phyloP scores from a whole-genome alignment of 2,329 filamentous ascomycete genomes.

The Claviceps monticola region DNA sequence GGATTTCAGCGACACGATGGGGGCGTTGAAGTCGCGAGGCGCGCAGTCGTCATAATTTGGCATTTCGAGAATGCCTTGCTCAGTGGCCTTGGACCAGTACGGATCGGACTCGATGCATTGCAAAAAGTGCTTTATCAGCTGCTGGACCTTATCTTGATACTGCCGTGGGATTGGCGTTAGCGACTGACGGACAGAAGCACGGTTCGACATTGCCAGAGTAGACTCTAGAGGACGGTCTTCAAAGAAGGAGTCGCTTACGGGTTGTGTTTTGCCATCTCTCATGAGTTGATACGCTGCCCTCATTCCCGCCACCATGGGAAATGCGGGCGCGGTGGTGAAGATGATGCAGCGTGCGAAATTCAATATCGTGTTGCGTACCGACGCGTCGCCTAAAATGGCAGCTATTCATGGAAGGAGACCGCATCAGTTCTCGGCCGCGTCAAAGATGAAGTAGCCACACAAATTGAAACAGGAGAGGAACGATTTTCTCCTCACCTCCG shows the following conservation, averaged over 20 bases:
- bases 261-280: slow-evolving; percentile 3
- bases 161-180: not conserved
- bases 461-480: not conserved
- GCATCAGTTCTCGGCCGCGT: not conserved
- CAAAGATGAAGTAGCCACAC: not conserved
- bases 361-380: slow-evolving; percentile 9
- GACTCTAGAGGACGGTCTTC: slow-evolving; percentile 2
- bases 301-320: slow-evolving; percentile 11
- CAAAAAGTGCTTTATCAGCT: slow-evolving; percentile 15
- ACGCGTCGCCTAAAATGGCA: slow-evolving; percentile 9
- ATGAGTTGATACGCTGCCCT: slow-evolving; percentile 10
- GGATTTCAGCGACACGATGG: slow-evolving; percentile 18
- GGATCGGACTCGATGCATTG: slow-evolving; percentile 11
- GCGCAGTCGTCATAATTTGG: slow-evolving; percentile 16
- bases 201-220: not conserved
- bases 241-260: slow-evolving; percentile 1
- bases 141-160: slow-evolving; percentile 11
- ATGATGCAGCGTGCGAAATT: slow-evolving; percentile 10
- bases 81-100: slow-evolving; percentile 11
- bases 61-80: slow-evolving; percentile 14
- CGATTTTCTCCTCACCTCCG: slow-evolving; percentile 13
- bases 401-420: slow-evolving; percentile 3
- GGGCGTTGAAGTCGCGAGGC: slow-evolving; percentile 11
- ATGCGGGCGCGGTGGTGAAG: slow-evolving; percentile 11
- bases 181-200: not conserved